Conservation (phyloP, 2,329 filamentous ascomycete genomes). For the Penicillium sclerotigenum region DNA sequence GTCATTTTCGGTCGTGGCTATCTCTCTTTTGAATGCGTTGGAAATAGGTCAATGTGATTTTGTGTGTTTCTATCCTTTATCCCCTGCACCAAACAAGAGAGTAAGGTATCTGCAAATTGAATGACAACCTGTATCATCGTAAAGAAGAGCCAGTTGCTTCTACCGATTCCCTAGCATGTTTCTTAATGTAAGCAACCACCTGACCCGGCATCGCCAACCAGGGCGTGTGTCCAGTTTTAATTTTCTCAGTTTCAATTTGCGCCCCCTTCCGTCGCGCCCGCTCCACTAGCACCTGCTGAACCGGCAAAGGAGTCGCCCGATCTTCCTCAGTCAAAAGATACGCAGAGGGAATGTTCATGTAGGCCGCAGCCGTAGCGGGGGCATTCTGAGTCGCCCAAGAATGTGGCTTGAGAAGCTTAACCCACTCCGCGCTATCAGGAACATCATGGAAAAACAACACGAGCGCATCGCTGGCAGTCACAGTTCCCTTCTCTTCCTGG, state of each 20-base stretch:
- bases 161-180: slow-evolving; percentile 13
- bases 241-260: slow-evolving; percentile 29
- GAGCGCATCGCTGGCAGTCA: slow-evolving; percentile 25
- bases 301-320: slow-evolving; percentile 28
- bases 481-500: slow-evolving; percentile 24
- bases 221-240: slow-evolving; percentile 29
- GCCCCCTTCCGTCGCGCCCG: slow-evolving; percentile 26
- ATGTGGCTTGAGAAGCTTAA: slow-evolving; percentile 29
- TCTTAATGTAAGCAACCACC: slow-evolving; percentile 20
- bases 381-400: slow-evolving; percentile 29
- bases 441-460: slow-evolving; percentile 34
- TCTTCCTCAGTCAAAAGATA: slow-evolving; percentile 34
- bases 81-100: not conserved
- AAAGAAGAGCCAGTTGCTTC: not conserved
- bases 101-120: not conserved
- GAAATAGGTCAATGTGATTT: not conserved
- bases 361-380: slow-evolving; percentile 28
- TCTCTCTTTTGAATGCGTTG: not conserved
- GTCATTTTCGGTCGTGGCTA: not conserved
- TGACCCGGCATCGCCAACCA: slow-evolving; percentile 28
- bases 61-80: not conserved
- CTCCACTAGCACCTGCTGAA: slow-evolving; percentile 35
- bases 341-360: slow-evolving; percentile 22
- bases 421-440: slow-evolving; percentile 29
- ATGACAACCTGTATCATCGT: not conserved